These are phyloP conservation scores for Populus nigra DNA, from an alignment of 345 rosid genomes.

Conservation along the genomic window DNA sequence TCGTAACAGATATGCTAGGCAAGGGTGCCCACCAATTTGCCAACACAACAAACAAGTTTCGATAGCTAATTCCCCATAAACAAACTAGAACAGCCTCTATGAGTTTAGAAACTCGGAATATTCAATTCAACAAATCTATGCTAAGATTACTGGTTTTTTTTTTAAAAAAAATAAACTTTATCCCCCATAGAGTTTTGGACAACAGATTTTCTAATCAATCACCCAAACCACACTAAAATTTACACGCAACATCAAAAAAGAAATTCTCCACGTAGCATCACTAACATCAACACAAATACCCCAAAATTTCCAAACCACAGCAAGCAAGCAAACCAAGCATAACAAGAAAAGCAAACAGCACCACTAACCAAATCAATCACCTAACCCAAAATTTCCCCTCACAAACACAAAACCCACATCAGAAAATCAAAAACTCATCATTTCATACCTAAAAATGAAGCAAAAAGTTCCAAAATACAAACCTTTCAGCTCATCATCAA, in stretches of 20 bases:
- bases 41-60: not conserved
- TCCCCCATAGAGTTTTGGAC: not conserved
- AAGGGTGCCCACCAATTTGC: not conserved
- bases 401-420: not conserved
- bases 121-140: not conserved
- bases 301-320: not conserved
- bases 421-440: not conserved
- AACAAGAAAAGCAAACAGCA: not conserved
- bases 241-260: not conserved
- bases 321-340: not conserved
- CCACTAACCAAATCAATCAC: not conserved
- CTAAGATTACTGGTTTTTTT: not conserved
- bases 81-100: not conserved
- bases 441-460: too few species aligned
- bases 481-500: conserved; percentile 45
- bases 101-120: not conserved
- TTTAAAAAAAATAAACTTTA: not conserved
- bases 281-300: not conserved
- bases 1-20: not conserved
- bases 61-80: not conserved
- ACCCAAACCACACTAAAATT: not conserved
- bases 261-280: not conserved
- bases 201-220: not conserved
- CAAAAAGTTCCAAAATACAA: not conserved
- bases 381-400: not conserved